Evolutionary conservation across 495 filamentous ascomycete genomes (phyloP), one percentile per base, ranked within the genome.

Genomic region (Viridothelium virens): DNA sequence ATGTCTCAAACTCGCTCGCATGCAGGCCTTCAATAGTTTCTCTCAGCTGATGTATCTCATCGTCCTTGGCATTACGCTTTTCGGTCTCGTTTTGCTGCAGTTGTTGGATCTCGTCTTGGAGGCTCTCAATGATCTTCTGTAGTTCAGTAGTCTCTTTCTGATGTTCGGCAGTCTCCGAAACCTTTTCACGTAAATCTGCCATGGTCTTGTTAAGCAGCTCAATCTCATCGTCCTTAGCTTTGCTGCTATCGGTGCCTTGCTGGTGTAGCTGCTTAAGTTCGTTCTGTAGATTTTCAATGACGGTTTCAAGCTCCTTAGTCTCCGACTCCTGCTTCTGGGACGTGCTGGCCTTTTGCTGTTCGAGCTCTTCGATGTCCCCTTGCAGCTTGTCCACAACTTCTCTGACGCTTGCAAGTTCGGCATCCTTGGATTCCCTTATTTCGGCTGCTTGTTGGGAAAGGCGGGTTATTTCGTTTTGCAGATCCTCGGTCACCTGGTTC

Each of bases 261-360:
- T 59, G 53, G 14, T 59, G 53, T 10, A 59, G 53, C 31, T 59
- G 53, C 53, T 59, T 18, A 36, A 59, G 5, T 14, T 59, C 53
- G 31, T 36, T 59, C 31, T 59, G 53, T 9, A 59, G 53, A 59
- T 59, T 59, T 34, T 59, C 31, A 18, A 59, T 59, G 53, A 59
- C 31, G 6, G n/a, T 9, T 36, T 59, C 25, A 36, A 59, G 53
- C 31, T 59, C 53, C 31, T 6, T 14, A 14, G 53, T 14, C 25
- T 59, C 53, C n/a, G 53, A 59, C 31, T 59, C 5, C 36, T 59
- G 53, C 31, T 59, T 59, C 31, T 59, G 18, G 31, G 53, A 59
- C 6, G 31, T 14, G 25, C 10, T 36, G 18, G 5, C 53, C 31
- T 59, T 59, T 59, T 59, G 11, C n/a, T 36, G 31, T 36, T 59